These are phyloP conservation scores for Tuber magnatum DNA, from an alignment of 495 filamentous ascomycete species.

Conservation along the genomic window DNA sequence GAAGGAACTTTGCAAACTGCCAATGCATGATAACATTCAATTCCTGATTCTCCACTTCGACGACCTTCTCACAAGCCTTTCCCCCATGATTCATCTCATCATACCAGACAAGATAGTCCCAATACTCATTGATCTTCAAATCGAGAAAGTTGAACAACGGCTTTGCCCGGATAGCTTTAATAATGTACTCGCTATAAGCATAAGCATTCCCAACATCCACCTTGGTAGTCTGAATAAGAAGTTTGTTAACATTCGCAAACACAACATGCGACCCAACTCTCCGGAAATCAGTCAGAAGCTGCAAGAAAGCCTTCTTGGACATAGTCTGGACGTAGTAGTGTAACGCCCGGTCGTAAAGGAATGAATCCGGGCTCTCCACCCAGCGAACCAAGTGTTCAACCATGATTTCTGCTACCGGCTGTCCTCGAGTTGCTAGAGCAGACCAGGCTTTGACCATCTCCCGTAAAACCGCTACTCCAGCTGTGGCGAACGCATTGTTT, in stretches of 20 bases:
- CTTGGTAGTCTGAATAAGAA: slow-evolving; percentile 93
- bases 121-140: slow-evolving; percentile 96
- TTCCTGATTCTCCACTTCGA: slow-evolving; percentile 74
- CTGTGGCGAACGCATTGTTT: slow-evolving; percentile 87
- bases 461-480: slow-evolving; percentile 77
- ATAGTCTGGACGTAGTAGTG: slow-evolving; percentile 98
- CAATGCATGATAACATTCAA: slow-evolving; percentile 96
- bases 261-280: slow-evolving; percentile 90
- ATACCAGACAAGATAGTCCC: slow-evolving; percentile 99
- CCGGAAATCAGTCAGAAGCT: slow-evolving; percentile 94
- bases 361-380: slow-evolving; percentile 85
- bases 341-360: slow-evolving; percentile 90
- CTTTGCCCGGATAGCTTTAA: slow-evolving; percentile 91
- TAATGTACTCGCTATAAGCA: slow-evolving; percentile 91
- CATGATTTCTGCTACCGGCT: slow-evolving; percentile 93
- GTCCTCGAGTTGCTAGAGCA: slow-evolving; percentile 84
- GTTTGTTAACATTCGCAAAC: slow-evolving; percentile 78
- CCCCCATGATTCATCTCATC: slow-evolving; percentile 98
- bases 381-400: slow-evolving; percentile 95
- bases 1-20: slow-evolving; percentile 88
- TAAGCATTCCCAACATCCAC: slow-evolving; percentile 94
- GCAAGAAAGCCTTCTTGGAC: slow-evolving; percentile 90
- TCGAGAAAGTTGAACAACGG: slow-evolving; percentile 96
- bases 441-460: slow-evolving; percentile 99
- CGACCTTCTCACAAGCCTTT: slow-evolving; percentile 76